A percentile compares a stretch with the other conserved stretches of the same genome.
Conservation (phyloP, 2,329 filamentous ascomycete genomes). For the Arthroderma sp. region DNA sequence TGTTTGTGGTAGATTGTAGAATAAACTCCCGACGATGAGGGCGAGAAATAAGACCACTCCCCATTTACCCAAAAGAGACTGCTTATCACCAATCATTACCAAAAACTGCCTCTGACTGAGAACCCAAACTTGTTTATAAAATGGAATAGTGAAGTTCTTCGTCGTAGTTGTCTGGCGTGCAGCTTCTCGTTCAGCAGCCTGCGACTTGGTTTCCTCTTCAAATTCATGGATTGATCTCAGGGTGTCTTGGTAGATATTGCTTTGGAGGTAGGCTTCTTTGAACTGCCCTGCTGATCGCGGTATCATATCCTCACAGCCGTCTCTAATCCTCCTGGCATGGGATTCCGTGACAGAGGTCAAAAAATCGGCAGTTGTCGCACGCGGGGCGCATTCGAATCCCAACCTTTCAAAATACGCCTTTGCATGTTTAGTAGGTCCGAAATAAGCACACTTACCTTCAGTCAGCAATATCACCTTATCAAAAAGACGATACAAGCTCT, state of each 20-base stretch:
- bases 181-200: slow-evolving; percentile 29
- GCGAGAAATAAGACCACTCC: slow-evolving; percentile 33
- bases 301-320: slow-evolving; percentile 45
- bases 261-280: slow-evolving; percentile 37
- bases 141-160: slow-evolving; percentile 41
- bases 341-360: slow-evolving; percentile 57
- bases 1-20: slow-evolving; percentile 42
- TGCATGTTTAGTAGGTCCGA: slow-evolving; percentile 47
- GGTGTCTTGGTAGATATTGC: slow-evolving; percentile 31
- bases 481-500: slow-evolving; percentile 42
- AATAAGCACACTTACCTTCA: slow-evolving; percentile 59
- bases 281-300: slow-evolving; percentile 45
- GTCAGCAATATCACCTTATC: slow-evolving; percentile 58
- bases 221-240: slow-evolving; percentile 41
- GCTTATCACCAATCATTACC: slow-evolving; percentile 42
- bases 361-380: slow-evolving; percentile 64
- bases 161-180: slow-evolving; percentile 27
- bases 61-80: slow-evolving; percentile 40
- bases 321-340: slow-evolving; percentile 42
- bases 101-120: slow-evolving; percentile 43
- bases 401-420: slow-evolving; percentile 55
- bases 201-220: slow-evolving; percentile 34
- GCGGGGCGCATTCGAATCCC: slow-evolving; percentile 57
- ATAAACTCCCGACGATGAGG: slow-evolving; percentile 37
- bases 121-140: slow-evolving; percentile 37